Base-by-base conservation (phyloP, 164 flowering plant species). In the Vitis riparia region DNA sequence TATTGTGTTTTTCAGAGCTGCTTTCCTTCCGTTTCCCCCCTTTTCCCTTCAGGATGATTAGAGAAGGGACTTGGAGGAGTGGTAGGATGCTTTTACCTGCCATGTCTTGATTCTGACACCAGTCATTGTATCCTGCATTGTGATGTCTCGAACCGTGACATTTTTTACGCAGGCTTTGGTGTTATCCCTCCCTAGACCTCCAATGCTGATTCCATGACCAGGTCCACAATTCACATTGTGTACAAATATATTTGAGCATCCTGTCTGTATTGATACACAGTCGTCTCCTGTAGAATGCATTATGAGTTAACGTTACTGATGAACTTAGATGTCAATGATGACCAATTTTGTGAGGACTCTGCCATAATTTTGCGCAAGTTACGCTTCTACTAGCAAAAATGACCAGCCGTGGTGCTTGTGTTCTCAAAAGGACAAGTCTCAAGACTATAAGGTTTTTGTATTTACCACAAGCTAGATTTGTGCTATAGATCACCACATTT, bases 381-480 rank as follows among this genome's bases (percentile, higher is more conserved):
- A 60, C 5, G 47, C 13, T 15, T 59, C 62, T 23, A 23, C 62
- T 32, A 59, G 32, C 62, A 59, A 32, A 59, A 27, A 19, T 29
- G 32, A 17, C 37, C 62, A 6, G 17, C 17, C 62, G 27, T 15
- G 14, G 3, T 27, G 44, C 44, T 83, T 84, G 70, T 83, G 84
- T 27, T 83, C 85, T 74, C 76, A 70, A 60, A 11, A 47, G 9
- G 8, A 29, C 29, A 63, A 16, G 23, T 51, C 52, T 50, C 16
- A 13, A 5, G 19, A 1, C 11, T 67, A 11, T 30, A 2, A 44
- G 30, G 55, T 48, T 16, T 56, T 51, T 2, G 15, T 16, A 62
- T 63, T 69, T 84, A 90, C 95, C 95, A 59, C 91, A 83, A 19
- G 91, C 85, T 50, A 90, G 77, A 64, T 68, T 80, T 51, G 77